These are phyloP conservation scores for Immersiella caudata DNA, from an alignment of 495 filamentous ascomycete species.

Conservation along the genomic window DNA sequence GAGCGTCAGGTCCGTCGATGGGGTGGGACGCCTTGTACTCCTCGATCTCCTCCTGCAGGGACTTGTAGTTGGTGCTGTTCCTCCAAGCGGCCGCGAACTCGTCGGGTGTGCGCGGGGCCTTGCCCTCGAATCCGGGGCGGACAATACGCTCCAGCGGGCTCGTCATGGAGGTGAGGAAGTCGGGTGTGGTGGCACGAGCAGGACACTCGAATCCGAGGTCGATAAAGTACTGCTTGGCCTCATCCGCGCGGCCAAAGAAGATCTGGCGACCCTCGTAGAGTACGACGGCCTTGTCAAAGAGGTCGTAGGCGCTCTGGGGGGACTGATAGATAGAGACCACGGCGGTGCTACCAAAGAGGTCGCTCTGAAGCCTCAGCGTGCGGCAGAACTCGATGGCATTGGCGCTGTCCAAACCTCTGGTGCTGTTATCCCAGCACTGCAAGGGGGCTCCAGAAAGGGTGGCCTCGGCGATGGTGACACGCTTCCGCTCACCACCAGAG, in stretches of 20 bases:
- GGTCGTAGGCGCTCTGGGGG: constrained; percentile 73
- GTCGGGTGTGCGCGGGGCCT: constrained; percentile 70
- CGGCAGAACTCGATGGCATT: constrained; percentile 81
- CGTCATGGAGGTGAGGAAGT: constrained; percentile 81
- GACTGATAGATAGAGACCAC: constrained; percentile 87
- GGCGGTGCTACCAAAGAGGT: constrained; percentile 65
- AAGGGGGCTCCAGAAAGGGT: constrained; percentile 66
- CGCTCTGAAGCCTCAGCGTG: constrained; percentile 66
- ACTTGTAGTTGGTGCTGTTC: constrained; percentile 66
- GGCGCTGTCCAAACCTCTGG: constrained; percentile 76
- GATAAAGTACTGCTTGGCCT: constrained; percentile 70
- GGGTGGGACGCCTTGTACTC: constrained; percentile 66
- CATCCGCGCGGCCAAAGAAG: constrained; percentile 67
- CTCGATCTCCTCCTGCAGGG: constrained; percentile 71
- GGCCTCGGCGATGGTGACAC: constrained; percentile 78
- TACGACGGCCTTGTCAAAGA: constrained; percentile 77
- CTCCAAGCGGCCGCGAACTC: constrained; percentile 79
- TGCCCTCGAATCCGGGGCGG: constrained; percentile 64
- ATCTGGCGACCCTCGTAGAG: constrained; percentile 85
- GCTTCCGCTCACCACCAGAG: constrained; percentile 80
- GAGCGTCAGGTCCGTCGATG: constrained; percentile 63
- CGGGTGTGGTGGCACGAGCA: constrained; percentile 71
- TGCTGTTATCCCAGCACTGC: constrained; percentile 86
- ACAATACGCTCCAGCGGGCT: constrained; percentile 68
- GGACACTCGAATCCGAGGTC: constrained; percentile 78